Evolutionary conservation across 2,329 filamentous ascomycete genomes (phyloP).

Genomic region (Coniochaeta prunicola): DNA sequence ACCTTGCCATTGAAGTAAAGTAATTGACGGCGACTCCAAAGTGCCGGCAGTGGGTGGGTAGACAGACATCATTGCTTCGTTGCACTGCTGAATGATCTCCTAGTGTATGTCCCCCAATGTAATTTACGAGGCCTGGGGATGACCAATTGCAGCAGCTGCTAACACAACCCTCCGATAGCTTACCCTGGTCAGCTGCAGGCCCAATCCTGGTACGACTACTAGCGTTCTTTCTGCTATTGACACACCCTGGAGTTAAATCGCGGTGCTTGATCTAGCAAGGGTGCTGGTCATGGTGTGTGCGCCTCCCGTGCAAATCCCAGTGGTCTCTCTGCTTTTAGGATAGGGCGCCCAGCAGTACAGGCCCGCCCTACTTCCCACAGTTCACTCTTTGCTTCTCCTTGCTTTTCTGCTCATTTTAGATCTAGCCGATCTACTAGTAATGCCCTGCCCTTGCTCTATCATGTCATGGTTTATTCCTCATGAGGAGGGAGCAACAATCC

Average conservation of each 20-base stretch:
- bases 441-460: neutral
- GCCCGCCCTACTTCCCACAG: neutral
- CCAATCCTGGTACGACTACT: neutral
- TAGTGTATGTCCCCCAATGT: neutral
- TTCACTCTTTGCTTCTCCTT: neutral
- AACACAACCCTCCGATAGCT: conserved; percentile 7
- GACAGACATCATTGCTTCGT: neutral
- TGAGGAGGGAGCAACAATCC: neutral
- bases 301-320: neutral
- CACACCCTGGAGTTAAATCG: neutral
- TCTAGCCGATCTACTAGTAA: neutral
- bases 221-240: neutral
- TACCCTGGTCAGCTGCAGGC: neutral
- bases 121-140: neutral
- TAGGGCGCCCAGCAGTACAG: neutral
- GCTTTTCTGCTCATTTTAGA: neutral
- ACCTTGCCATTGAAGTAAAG: neutral
- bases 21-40: neutral
- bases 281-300: neutral
- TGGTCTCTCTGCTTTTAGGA: neutral
- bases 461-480: neutral
- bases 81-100: neutral
- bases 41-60: neutral
- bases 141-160: conserved; percentile 11
- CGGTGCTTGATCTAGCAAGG: no score